Evolutionary conservation across 2,329 filamentous ascomycete genomes (phyloP).

Genomic region (Pseudocercospora pini-densiflorae): DNA sequence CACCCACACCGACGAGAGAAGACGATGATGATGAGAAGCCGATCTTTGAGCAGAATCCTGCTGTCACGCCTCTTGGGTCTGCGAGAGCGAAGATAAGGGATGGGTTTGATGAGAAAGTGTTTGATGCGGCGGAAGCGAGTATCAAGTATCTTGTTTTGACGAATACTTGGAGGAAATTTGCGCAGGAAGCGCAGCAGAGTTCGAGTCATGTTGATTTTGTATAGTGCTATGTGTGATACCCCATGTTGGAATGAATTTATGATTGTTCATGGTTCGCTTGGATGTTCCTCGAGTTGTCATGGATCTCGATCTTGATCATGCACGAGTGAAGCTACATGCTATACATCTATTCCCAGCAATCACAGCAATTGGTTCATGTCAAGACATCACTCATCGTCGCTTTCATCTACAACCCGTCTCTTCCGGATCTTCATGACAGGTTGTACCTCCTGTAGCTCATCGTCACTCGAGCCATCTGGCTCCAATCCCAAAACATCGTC

Average conservation of each 20-base stretch:
- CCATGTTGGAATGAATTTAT: not conserved
- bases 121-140: slow-evolving; percentile 63
- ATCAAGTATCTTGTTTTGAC: slow-evolving; percentile 71
- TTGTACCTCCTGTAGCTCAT: slow-evolving; percentile 13
- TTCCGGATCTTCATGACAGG: slow-evolving; percentile 14
- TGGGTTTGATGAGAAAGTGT: slow-evolving; percentile 57
- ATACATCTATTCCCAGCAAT: not conserved
- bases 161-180: slow-evolving; percentile 64
- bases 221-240: not conserved
- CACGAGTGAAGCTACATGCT: not conserved
- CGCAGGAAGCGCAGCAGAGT: slow-evolving; percentile 15
- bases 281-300: too few relatives aligned
- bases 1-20: not conserved
- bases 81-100: slow-evolving; percentile 23
- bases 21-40: slow-evolving; percentile 16
- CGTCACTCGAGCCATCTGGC: slow-evolving; percentile 7
- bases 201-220: not conserved
- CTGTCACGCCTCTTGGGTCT: slow-evolving; percentile 16
- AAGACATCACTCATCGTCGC: slow-evolving; percentile 26
- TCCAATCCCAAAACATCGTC: slow-evolving; percentile 8
- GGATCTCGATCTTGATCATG: not conserved
- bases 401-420: slow-evolving; percentile 29
- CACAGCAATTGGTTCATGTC: not conserved
- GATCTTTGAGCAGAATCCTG: slow-evolving; percentile 21
- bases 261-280: not conserved